phyloP scores from a whole-genome alignment of 73 alveolate species.

The Paramecium octaurelia region DNA sequence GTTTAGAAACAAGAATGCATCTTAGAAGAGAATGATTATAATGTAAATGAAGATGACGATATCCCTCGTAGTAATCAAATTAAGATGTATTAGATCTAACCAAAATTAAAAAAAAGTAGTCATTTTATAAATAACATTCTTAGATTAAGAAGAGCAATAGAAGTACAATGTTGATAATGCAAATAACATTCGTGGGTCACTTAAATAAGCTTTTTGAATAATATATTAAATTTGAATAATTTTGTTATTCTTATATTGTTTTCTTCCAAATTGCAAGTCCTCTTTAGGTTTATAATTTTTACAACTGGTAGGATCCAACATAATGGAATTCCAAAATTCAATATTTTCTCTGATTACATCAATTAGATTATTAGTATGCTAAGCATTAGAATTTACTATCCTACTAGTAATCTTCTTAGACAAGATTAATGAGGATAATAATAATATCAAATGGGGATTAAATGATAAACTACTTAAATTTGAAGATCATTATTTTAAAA shows the following conservation, averaged over 20 bases:
- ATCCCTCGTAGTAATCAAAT: not conserved
- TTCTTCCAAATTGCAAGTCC: not conserved
- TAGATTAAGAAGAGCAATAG: not conserved
- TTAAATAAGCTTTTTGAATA: not conserved
- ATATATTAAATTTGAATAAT: not conserved
- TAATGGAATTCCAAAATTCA: not conserved
- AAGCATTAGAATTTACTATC: too few species aligned
- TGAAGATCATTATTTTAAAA: too few species aligned
- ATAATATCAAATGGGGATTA: too few species aligned
- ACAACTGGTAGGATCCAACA: not conserved
- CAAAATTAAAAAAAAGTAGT: constrained; percentile 34
- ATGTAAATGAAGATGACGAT: constrained; percentile 20
- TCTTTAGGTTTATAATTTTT: not conserved
- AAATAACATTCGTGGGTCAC: not conserved
- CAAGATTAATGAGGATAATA: not conserved
- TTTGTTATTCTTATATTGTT: not conserved
- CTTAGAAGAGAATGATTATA: constrained; percentile 12
- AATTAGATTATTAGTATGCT: too few species aligned
- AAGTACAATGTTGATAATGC: constrained; percentile 8
- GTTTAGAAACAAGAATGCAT: not conserved
- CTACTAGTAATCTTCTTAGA: too few species aligned
- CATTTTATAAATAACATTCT: not conserved
- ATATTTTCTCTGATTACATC: too few species aligned
- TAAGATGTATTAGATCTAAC: not conserved
- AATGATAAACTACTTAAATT: not conserved